phyloP scores from a whole-genome alignment of 73 alveolate genomes.

The Paramecium pentaurelia region DNA sequence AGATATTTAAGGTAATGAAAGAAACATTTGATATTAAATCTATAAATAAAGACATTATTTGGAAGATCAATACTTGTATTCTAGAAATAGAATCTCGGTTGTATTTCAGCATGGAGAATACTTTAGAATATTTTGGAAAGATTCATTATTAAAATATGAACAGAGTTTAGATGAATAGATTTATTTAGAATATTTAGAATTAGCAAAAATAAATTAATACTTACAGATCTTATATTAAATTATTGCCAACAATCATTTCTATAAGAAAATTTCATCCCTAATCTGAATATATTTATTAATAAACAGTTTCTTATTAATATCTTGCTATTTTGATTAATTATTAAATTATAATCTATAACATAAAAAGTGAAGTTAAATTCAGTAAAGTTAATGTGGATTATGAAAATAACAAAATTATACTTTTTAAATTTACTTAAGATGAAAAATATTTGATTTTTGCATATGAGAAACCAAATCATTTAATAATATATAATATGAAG shows the following conservation, averaged over 20 bases:
- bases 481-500: neutral
- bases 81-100: neutral
- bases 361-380: neutral
- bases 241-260: neutral
- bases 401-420: neutral
- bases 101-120: neutral
- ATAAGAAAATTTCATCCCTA: neutral
- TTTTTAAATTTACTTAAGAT: neutral
- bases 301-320: neutral
- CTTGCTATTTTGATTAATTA: neutral
- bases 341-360: neutral
- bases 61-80: neutral
- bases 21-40: neutral
- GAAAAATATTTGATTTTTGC: neutral
- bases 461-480: neutral
- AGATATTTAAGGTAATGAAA: neutral
- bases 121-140: neutral
- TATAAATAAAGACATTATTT: neutral
- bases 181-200: neutral
- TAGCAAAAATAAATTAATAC: neutral
- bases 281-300: neutral
- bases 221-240: neutral
- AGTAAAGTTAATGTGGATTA: neutral
- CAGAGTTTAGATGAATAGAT: neutral
- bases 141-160: neutral